A percentile compares a stretch with the other conserved stretches of the same genome.
Evolutionary conservation across 148 eudicot genomes (phyloP).

Genomic region (Rhododendron vialii): DNA sequence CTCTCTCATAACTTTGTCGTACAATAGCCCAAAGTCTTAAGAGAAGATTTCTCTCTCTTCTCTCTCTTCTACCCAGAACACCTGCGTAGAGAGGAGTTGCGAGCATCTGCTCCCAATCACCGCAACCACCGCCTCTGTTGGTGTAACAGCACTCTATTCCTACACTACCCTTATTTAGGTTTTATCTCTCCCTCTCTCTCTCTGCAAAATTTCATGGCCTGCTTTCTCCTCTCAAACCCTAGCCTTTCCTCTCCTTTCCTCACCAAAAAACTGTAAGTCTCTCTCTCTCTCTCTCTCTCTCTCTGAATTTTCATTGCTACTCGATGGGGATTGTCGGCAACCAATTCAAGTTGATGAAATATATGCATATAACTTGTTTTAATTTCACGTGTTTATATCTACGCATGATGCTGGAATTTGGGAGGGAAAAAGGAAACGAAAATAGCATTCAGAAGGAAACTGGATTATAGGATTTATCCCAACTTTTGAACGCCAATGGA

Average conservation of each 20-base stretch:
- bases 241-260: constrained; percentile 39
- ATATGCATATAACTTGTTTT: not conserved
- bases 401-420: not conserved
- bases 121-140: not conserved
- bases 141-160: not conserved
- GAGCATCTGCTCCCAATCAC: not conserved
- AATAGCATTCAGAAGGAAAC: not conserved
- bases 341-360: constrained; percentile 1
- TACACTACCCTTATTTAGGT: not conserved
- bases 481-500: not conserved
- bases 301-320: not conserved
- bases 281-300: not conserved
- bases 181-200: too few species aligned
- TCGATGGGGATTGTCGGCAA: not conserved
- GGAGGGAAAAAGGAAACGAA: not conserved
- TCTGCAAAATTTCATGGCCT: constrained; percentile 29
- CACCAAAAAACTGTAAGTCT: constrained; percentile 45
- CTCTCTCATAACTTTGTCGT: too few species aligned
- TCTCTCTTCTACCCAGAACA: not conserved
- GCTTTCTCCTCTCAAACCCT: constrained; percentile 51
- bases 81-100: not conserved
- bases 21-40: too few species aligned
- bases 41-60: too few species aligned
- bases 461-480: not conserved
- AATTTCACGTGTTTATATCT: not conserved